A percentile compares a stretch with the other conserved stretches of the same genome.
Evolutionary conservation across 257 asterid species (phyloP).

Genomic region (Capsicum rhomboideum): DNA sequence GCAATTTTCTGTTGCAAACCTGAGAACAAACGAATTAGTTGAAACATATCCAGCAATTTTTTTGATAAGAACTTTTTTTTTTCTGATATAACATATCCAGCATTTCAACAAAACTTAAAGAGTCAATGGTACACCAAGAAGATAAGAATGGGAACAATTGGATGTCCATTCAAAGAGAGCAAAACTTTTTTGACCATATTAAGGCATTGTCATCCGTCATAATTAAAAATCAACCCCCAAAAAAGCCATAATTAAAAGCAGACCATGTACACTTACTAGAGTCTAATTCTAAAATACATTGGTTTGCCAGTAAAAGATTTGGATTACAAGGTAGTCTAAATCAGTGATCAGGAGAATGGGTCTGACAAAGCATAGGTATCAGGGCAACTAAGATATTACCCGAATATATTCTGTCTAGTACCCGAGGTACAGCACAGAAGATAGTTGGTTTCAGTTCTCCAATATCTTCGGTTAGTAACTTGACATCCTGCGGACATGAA

Average conservation of each 20-base stretch:
- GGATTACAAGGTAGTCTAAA: neutral
- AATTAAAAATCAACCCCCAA: neutral
- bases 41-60: neutral
- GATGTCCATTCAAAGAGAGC: neutral
- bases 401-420: conserved; percentile 75
- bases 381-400: conserved; percentile 28
- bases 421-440: conserved; percentile 98
- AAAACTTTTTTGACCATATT: neutral
- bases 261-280: neutral
- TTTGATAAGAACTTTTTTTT: too few relatives aligned
- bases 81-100: neutral
- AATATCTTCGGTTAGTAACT: conserved; percentile 79
- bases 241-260: neutral
- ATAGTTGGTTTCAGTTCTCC: conserved; percentile 80
- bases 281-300: neutral
- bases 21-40: conserved; percentile 15
- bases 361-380: neutral
- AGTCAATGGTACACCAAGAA: neutral
- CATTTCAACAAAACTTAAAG: neutral
- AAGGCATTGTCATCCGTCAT: neutral
- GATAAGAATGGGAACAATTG: neutral
- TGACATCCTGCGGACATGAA: conserved; percentile 49
- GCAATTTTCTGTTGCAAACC: conserved; percentile 87
- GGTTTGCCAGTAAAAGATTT: neutral
- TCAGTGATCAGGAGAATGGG: neutral